Conservation (phyloP, 1,139 yeast species). For the Geotrichum europaeum region DNA sequence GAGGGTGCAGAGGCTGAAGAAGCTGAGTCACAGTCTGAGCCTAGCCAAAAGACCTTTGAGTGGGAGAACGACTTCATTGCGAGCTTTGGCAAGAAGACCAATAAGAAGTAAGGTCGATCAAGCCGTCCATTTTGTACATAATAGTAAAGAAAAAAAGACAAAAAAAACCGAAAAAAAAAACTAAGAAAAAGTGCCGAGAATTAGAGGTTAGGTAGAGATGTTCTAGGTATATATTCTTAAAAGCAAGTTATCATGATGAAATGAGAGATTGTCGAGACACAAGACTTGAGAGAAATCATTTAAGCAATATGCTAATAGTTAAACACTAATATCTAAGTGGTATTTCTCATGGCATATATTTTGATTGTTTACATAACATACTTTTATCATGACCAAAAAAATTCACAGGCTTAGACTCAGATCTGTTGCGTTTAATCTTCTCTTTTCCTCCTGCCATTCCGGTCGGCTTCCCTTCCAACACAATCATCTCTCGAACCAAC, state of each 20-base stretch:
- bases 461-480: not conserved
- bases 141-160: not conserved
- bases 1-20: slow-evolving; percentile 8
- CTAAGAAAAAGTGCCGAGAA: not conserved
- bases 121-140: not conserved
- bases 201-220: not conserved
- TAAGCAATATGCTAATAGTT: too few species aligned
- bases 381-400: not conserved
- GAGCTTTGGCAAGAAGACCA: slow-evolving; percentile 18
- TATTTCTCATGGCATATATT: not conserved
- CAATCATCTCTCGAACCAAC: not conserved
- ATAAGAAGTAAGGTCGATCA: slow-evolving; percentile 1
- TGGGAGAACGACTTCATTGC: slow-evolving; percentile 31
- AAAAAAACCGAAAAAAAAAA: too few species aligned
- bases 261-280: not conserved
- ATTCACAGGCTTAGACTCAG: not conserved
- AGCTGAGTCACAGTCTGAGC: slow-evolving; percentile 2
- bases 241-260: not conserved
- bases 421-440: not conserved
- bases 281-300: not conserved
- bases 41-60: slow-evolving; percentile 22
- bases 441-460: not conserved
- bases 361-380: not conserved
- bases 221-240: not conserved
- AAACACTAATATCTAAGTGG: not conserved